Conservation (phyloP, 2,329 filamentous ascomycete genomes). For the Didymella lethalis region DNA sequence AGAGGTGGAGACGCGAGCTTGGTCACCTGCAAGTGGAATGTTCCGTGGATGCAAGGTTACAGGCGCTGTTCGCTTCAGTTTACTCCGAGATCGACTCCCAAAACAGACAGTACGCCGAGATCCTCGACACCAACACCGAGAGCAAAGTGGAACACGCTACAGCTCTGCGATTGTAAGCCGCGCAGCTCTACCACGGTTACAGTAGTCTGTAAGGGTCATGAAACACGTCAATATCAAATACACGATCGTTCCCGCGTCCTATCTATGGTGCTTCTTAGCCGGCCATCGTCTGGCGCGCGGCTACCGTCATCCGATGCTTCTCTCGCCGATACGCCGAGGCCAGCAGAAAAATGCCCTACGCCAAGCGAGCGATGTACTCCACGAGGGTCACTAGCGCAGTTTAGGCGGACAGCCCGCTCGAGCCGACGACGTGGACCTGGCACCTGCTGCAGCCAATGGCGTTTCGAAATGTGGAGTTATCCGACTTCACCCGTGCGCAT, state of each 20-base stretch:
- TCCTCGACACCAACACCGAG: conserved; percentile 17
- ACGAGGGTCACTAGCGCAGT: conserved; percentile 7
- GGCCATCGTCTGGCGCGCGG: conserved; percentile 5
- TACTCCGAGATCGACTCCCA: conserved; percentile 26
- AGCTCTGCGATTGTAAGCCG: conserved; percentile 10
- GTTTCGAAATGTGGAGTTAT: neutral
- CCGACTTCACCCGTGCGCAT: conserved; percentile 12
- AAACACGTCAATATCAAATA: conserved; percentile 25
- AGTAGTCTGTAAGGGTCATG: conserved; percentile 20
- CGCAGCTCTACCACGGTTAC: conserved; percentile 13
- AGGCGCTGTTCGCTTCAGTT: conserved; percentile 18
- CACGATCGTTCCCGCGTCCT: conserved; percentile 8
- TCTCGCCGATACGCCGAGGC: conserved; percentile 18
- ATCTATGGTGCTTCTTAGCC: conserved; percentile 7
- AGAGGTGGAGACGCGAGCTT: conserved; percentile 23
- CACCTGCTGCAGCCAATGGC: conserved; percentile 15
- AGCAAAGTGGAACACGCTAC: conserved; percentile 16
- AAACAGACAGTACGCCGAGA: conserved; percentile 20
- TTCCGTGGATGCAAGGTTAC: conserved; percentile 15
- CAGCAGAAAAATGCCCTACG: conserved; percentile 20
- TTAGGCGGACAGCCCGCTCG: conserved; percentile 20
- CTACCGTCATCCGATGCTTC: conserved; percentile 3
- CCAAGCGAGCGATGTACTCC: conserved; percentile 20
- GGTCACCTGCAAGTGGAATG: conserved; percentile 16
- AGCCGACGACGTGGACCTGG: conserved; percentile 24